Base-by-base conservation (phyloP, 1,284 basidiomycete species). In the Sanguinoderma infundibulare region DNA sequence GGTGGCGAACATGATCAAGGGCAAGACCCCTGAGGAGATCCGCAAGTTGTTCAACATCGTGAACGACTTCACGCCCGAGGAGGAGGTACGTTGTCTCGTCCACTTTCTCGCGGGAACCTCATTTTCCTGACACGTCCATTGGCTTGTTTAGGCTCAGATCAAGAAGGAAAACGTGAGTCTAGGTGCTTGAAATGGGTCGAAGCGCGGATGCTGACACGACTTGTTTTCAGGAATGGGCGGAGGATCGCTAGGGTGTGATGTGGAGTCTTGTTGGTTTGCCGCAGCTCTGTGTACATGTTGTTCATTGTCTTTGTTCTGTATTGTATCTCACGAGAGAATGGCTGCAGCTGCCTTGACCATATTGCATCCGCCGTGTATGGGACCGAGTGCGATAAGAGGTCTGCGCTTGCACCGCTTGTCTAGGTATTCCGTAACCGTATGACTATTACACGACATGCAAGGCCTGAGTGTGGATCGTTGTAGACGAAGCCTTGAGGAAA, bases 1-100 rank as follows among this genome's bases (percentile, higher is more conserved):
- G 15, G 98, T 99, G 9, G 98, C 98, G 30, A 98, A 99, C 85
- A 99, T 99, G 98, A 98, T 98, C 83, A 98, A 98, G 82, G 96
- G 96, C 46, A 98, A 98, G 85, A 95, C 94, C 8, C 94, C 95
- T 17, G 94, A 96, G 75, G 96, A 98, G 79, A 97, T 97, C 71
- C 92, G 95, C 65, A 96, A 97, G 75, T 85, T 97, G 51, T 97
- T 98, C 86, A 98, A 98, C 85, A 96, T 97, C 66, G 92, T 95
- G 60, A 98, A 98, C 77, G 98, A 99, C 80, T 99, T 99, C 74
- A 98, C 97, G 2, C 96, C 97, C 32, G 98, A 99, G 76, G 98
- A 99, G 77, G 98, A 99, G 89, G 91, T 92, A 65, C 51, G 82
- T n/a, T 77, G 30, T 59, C 36, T 28, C 53, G 46, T 36, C 42